A percentile compares a stretch with the other conserved stretches of the same genome.
These are phyloP conservation scores for Sanguinoderma infundibulare DNA, from an alignment of 1,284 basidiomycete genomes.

Conservation along the genomic window DNA sequence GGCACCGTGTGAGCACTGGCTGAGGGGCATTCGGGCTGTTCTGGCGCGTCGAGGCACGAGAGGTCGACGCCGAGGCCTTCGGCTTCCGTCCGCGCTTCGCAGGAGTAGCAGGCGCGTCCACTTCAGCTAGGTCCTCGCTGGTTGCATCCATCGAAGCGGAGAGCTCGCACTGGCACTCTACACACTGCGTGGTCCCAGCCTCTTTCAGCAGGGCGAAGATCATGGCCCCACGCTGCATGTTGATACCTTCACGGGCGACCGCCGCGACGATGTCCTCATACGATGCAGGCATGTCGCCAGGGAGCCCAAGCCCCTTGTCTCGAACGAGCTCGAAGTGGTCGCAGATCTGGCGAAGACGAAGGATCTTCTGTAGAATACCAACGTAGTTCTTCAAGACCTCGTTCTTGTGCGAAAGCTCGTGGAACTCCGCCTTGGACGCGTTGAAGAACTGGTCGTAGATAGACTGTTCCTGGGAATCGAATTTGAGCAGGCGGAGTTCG, in stretches of 20 bases:
- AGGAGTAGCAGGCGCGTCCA: constrained; percentile 52
- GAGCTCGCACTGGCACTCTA: constrained; percentile 85
- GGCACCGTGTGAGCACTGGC: constrained; percentile 87
- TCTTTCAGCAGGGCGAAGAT: constrained; percentile 86
- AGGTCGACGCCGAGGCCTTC: constrained; percentile 48
- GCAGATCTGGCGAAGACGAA: constrained; percentile 96
- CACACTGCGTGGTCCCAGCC: constrained; percentile 85
- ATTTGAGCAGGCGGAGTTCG: constrained; percentile 84
- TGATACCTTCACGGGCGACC: constrained; percentile 86
- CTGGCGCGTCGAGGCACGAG: constrained; percentile 70
- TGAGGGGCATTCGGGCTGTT: constrained; percentile 65
- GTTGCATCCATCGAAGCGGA: constrained; percentile 52
- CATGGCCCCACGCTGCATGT: constrained; percentile 70
- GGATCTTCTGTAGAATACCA: constrained; percentile 94
- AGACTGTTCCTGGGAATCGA: constrained; percentile 81
- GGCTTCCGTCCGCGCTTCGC: constrained; percentile 67
- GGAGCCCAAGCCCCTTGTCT: constrained; percentile 60
- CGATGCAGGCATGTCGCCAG: constrained; percentile 42
- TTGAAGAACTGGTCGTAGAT: constrained; percentile 91
- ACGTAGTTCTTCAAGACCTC: constrained; percentile 98
- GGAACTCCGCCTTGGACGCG: constrained; percentile 90
- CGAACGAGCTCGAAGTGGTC: constrained; percentile 94
- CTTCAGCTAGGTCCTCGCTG: constrained; percentile 53
- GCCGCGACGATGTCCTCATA: constrained; percentile 80
- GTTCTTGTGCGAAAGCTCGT: constrained; percentile 83